These are phyloP conservation scores for Paraconiothyrium sp. DNA, from an alignment of 2,329 filamentous ascomycete genomes.

Conservation along the genomic window DNA sequence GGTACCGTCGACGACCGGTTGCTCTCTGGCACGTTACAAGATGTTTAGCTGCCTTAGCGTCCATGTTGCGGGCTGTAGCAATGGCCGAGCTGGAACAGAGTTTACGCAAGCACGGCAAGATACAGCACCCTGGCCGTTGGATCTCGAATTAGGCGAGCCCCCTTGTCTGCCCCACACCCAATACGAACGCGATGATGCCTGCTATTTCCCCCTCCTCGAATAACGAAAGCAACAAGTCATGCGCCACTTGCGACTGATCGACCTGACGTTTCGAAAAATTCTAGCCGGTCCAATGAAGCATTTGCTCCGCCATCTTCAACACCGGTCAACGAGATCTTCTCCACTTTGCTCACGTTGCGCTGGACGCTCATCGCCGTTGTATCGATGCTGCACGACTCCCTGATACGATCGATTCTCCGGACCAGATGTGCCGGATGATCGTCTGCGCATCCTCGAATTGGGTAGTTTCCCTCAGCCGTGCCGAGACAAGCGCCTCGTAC, in stretches of 20 bases:
- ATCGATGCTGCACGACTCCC: background rate
- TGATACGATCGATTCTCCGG: slow-evolving; percentile 12
- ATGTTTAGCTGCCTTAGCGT: slow-evolving; percentile 8
- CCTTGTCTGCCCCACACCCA: slow-evolving; percentile 42
- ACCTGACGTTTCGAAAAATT: slow-evolving; percentile 29
- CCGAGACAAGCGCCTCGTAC: slow-evolving; percentile 28
- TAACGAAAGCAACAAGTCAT: slow-evolving; percentile 29
- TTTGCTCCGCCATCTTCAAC: slow-evolving; percentile 14
- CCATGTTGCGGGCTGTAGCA: slow-evolving; percentile 20
- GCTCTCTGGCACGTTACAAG: slow-evolving; percentile 7
- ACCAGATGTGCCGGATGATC: slow-evolving; percentile 23
- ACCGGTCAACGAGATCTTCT: background rate
- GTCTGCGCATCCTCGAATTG: slow-evolving; percentile 15
- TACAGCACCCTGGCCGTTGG: slow-evolving; percentile 48
- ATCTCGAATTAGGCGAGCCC: slow-evolving; percentile 47
- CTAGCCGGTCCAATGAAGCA: slow-evolving; percentile 17
- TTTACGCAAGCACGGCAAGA: slow-evolving; percentile 26
- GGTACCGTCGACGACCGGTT: background rate
- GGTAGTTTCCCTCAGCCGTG: slow-evolving; percentile 17
- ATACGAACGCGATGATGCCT: slow-evolving; percentile 26
- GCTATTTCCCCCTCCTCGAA: slow-evolving; percentile 28
- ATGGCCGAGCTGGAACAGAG: slow-evolving; percentile 23
- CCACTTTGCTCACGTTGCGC: background rate
- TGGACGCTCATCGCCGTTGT: background rate
- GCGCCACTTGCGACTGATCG: slow-evolving; percentile 19